Percentiles rank a stretch among this genome's conserved stretches.
phyloP scores from a whole-genome alignment of 177 flowering plant species.

The Vitis hybrid region DNA sequence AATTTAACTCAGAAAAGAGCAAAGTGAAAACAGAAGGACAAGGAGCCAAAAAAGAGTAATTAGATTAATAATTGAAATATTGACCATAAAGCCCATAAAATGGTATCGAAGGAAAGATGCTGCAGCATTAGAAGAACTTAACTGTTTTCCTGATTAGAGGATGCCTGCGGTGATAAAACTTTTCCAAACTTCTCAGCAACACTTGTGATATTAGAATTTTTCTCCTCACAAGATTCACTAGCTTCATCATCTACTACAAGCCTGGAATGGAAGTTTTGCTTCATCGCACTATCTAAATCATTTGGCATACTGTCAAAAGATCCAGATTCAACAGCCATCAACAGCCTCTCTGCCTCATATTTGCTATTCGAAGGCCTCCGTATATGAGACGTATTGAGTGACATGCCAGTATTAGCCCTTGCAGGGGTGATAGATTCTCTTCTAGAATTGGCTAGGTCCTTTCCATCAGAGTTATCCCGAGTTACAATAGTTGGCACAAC shows the following conservation, averaged over 20 bases:
- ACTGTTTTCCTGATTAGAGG: constrained; percentile 32
- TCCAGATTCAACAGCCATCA: constrained; percentile 32
- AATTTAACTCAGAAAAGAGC: too few relatives aligned
- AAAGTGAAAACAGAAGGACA: too few relatives aligned
- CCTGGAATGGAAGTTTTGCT: constrained; percentile 27
- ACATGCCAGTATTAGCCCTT: constrained; percentile 37
- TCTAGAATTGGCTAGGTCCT: constrained; percentile 30
- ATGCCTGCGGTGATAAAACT: constrained; percentile 25
- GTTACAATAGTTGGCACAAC: constrained; percentile 59
- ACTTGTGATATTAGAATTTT: constrained; percentile 24
- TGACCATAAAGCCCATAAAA: too few relatives aligned
- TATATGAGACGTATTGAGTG: constrained; percentile 50
- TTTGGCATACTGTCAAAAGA: constrained; percentile 16
- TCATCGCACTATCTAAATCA: constrained; percentile 28
- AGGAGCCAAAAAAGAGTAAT: too few relatives aligned
- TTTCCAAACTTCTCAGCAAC: constrained; percentile 47
- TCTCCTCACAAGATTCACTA: constrained; percentile 37
- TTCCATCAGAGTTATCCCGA: constrained; percentile 47
- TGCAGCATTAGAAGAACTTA: constrained; percentile 18
- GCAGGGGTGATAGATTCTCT: constrained; percentile 47
- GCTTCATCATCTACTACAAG: constrained; percentile 29
- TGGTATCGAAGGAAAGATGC: too few relatives aligned
- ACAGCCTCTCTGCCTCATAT: constrained; percentile 25
- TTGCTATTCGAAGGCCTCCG: constrained; percentile 39
- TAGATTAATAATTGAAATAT: too few relatives aligned